Conservation (phyloP, 768 basidiomycete species). For the Rhodotorula diobovata region DNA sequence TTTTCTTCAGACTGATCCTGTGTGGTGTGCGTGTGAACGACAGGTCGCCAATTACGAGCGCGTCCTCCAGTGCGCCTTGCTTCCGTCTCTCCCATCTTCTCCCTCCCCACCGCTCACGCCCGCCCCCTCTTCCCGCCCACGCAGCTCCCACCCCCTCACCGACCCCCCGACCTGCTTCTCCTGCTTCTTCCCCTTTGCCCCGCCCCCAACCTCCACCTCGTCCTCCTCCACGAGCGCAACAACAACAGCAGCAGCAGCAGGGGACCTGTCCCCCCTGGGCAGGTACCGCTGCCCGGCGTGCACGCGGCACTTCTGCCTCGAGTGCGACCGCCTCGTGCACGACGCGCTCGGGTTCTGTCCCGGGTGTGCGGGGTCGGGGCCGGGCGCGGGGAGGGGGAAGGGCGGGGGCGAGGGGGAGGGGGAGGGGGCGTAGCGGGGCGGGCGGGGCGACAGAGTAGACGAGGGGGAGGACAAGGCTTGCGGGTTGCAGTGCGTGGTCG, state of each 20-base stretch:
- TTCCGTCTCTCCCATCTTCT: background rate
- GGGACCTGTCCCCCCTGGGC: constrained; percentile 77
- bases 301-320: constrained; percentile 78
- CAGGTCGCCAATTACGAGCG: constrained; percentile 26
- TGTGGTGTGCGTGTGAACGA: too few relatives aligned
- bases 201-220: constrained; percentile 42
- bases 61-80: background rate
- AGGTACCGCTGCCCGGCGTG: constrained; percentile 88
- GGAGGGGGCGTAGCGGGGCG: background rate
- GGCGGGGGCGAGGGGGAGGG: background rate
- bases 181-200: constrained; percentile 61
- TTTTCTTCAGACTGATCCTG: too few relatives aligned
- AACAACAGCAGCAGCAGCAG: constrained; percentile 47
- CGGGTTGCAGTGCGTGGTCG: too few relatives aligned
- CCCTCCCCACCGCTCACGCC: constrained; percentile 49
- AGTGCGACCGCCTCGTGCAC: constrained; percentile 95
- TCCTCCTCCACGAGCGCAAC: too few relatives aligned
- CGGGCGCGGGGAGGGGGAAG: too few relatives aligned
- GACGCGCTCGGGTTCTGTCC: constrained; percentile 94
- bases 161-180: constrained; percentile 61
- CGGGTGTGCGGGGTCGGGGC: constrained; percentile 44
- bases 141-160: constrained; percentile 21
- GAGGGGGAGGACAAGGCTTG: too few relatives aligned
- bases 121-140: background rate
- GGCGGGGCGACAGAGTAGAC: too few relatives aligned